Evolutionary conservation across 2,329 filamentous ascomycete genomes (phyloP).

Genomic region (Colletotrichum acutatum): DNA sequence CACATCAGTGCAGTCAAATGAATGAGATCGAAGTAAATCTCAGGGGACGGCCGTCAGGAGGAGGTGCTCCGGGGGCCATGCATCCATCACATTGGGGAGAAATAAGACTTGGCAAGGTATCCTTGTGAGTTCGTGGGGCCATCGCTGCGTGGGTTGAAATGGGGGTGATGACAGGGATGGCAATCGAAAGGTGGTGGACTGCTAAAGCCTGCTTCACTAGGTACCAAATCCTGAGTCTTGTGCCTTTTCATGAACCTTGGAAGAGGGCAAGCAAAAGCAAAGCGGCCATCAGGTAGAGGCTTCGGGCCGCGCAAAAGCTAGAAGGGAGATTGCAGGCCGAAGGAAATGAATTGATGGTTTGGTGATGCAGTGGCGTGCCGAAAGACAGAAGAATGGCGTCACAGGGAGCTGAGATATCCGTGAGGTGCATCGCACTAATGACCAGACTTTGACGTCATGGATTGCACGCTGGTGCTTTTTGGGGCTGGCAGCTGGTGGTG

Average conservation of each 20-base stretch:
- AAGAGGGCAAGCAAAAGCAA: background rate
- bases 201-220: background rate
- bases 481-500: background rate
- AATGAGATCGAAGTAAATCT: background rate
- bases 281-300: background rate
- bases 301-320: background rate
- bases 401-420: constrained; percentile 9
- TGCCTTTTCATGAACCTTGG: background rate
- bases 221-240: background rate
- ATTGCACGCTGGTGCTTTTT: constrained; percentile 10
- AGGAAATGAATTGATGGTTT: background rate
- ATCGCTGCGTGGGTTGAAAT: background rate
- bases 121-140: background rate
- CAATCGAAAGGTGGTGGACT: background rate
- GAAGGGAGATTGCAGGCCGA: constrained; percentile 5
- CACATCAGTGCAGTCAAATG: background rate
- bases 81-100: background rate
- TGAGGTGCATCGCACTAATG: constrained; percentile 23
- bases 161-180: background rate
- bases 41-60: background rate
- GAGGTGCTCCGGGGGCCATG: background rate
- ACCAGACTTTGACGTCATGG: constrained; percentile 32
- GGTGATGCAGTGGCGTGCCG: constrained; percentile 34
- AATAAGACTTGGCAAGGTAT: background rate
- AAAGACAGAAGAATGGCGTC: constrained; percentile 30